phyloP scores from a whole-genome alignment of 331 rosid genomes.

The Spiraea crenata region DNA sequence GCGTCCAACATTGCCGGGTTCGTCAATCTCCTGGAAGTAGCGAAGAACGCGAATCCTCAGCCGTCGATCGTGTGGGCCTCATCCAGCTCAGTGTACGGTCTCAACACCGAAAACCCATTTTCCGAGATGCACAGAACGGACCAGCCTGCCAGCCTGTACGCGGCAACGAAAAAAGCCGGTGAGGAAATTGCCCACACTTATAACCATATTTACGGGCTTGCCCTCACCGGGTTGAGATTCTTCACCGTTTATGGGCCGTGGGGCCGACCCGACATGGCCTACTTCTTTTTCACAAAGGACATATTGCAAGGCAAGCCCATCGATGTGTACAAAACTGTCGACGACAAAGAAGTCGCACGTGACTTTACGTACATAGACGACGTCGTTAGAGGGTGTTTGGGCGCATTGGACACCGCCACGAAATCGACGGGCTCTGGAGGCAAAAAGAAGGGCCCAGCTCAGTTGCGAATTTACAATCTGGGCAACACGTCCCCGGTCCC shows the following conservation, averaged over 20 bases:
- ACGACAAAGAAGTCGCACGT: slow-evolving; percentile 95
- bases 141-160: slow-evolving; percentile 92
- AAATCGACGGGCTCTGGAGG: slow-evolving; percentile 94
- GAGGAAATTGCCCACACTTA: slow-evolving; percentile 93
- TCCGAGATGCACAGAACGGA: slow-evolving; percentile 83
- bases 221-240: slow-evolving; percentile 84
- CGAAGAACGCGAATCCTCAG: slow-evolving; percentile 73
- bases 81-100: slow-evolving; percentile 87
- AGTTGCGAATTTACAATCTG: slow-evolving; percentile 72
- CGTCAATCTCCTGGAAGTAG: slow-evolving; percentile 77
- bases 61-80: slow-evolving; percentile 97
- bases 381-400: slow-evolving; percentile 75
- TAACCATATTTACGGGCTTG: slow-evolving; percentile 84
- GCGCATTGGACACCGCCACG: slow-evolving; percentile 77
- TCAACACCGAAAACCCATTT: slow-evolving; percentile 77
- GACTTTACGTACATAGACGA: slow-evolving; percentile 97
- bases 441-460: slow-evolving; percentile 71
- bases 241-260: slow-evolving; percentile 97
- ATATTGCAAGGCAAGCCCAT: slow-evolving; percentile 75
- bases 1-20: slow-evolving; percentile 90
- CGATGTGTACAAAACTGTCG: slow-evolving; percentile 62
- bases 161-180: slow-evolving; percentile 93
- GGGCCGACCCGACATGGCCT: slow-evolving; percentile 99
- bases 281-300: slow-evolving; percentile 87
- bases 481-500: slow-evolving; percentile 97